phyloP scores from a whole-genome alignment of 1,139 yeast genomes.

The Suhomyces bolitotheri region DNA sequence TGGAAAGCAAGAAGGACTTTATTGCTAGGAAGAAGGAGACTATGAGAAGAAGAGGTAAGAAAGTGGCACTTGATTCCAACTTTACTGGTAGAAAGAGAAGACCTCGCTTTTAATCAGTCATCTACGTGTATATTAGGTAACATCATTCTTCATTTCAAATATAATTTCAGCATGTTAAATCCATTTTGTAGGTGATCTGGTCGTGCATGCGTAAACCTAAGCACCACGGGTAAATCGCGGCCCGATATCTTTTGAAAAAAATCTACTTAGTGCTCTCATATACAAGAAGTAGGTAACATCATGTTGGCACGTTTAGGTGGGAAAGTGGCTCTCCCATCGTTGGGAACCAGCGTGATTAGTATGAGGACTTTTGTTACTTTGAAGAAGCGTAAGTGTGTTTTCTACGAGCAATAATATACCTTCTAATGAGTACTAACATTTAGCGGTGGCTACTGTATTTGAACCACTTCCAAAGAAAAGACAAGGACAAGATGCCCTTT shows the following conservation, averaged over 20 bases:
- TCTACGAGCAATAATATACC: neutral
- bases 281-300: conserved; percentile 1
- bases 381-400: conserved; percentile 26
- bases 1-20: conserved; percentile 77
- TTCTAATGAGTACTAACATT: conserved; percentile 17
- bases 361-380: conserved; percentile 25
- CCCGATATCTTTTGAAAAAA: conserved; percentile 5
- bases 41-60: conserved; percentile 87
- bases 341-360: conserved; percentile 14
- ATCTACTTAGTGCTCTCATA: conserved; percentile 1
- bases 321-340: conserved; percentile 16
- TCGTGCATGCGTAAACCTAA: conserved; percentile 3
- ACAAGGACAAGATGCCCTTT: conserved; percentile 51
- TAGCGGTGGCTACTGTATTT: conserved; percentile 39
- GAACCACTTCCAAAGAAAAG: conserved; percentile 56
- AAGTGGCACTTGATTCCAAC: conserved; percentile 85
- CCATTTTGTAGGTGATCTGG: too few relatives aligned
- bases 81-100: conserved; percentile 94
- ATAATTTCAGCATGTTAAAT: conserved; percentile 1
- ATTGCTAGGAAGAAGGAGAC: conserved; percentile 90
- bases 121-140: conserved; percentile 7
- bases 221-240: conserved; percentile 1
- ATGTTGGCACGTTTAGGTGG: conserved; percentile 21
- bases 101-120: conserved; percentile 58
- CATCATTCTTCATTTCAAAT: conserved; percentile 5